phyloP scores from a whole-genome alignment of 1,284 basidiomycete species.

The Trichosporon sp. region DNA sequence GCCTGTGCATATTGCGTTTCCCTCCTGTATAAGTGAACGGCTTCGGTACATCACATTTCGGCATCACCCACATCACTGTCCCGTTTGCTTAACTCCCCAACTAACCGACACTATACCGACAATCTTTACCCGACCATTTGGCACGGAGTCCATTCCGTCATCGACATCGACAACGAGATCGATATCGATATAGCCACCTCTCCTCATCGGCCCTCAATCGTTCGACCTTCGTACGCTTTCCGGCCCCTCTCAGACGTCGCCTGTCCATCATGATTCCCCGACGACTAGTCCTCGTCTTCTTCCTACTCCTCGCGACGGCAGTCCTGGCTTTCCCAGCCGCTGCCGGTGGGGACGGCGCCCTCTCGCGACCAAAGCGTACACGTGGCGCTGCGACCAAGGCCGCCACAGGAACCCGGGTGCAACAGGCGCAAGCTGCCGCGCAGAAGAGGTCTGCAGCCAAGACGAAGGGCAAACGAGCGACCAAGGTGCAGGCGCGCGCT shows the following conservation, averaged over 20 bases:
- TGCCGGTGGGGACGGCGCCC: not conserved
- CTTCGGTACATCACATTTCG: not conserved
- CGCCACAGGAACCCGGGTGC: not conserved
- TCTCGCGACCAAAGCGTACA: not conserved
- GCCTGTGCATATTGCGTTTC: not conserved
- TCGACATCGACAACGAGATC: not conserved
- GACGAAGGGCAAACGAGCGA: not conserved
- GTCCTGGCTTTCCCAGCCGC: not conserved
- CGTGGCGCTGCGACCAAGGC: not conserved
- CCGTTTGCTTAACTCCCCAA: not conserved
- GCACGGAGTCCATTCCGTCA: not conserved
- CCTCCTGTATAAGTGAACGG: not conserved
- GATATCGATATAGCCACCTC: no score
- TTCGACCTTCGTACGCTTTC: not conserved
- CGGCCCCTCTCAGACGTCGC: not conserved
- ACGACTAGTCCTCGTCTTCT: not conserved
- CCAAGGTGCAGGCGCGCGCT: conserved; percentile 35
- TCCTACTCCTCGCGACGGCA: not conserved
- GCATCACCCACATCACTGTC: not conserved
- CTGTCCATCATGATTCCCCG: not conserved
- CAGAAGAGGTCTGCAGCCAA: not conserved
- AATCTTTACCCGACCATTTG: not conserved
- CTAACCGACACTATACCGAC: not conserved
- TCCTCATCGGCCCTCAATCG: not conserved
- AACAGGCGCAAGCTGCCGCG: not conserved